phyloP scores from a whole-genome alignment of 75 land plant species.

The Cryptomeria japonica region DNA sequence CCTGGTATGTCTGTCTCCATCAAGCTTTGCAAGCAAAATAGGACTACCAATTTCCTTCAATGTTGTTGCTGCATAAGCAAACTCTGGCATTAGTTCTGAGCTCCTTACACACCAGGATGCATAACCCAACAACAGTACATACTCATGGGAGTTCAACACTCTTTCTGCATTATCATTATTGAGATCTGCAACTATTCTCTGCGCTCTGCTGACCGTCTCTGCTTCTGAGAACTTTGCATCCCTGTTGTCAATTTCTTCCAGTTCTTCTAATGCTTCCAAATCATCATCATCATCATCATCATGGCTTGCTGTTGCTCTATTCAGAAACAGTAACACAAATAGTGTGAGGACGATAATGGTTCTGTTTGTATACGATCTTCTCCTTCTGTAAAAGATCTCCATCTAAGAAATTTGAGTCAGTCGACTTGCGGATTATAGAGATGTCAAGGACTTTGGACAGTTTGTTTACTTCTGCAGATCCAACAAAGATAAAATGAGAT shows the following conservation, averaged over 20 bases:
- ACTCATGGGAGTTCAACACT: slow-evolving; percentile 54
- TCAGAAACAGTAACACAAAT: not conserved
- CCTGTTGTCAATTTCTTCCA: slow-evolving; percentile 49
- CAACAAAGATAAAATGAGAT: not conserved
- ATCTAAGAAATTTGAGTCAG: not conserved
- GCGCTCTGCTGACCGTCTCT: slow-evolving; percentile 45
- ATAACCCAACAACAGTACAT: slow-evolving; percentile 79
- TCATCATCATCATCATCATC: slow-evolving; percentile 35
- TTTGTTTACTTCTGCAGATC: not conserved
- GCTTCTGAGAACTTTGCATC: slow-evolving; percentile 35
- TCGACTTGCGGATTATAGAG: not conserved
- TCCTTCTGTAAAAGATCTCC: not conserved
- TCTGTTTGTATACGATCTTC: not conserved
- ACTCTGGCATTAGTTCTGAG: slow-evolving; percentile 85
- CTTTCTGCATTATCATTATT: slow-evolving; percentile 54
- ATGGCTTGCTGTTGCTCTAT: not conserved
- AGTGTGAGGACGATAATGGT: not conserved
- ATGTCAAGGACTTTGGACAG: not conserved
- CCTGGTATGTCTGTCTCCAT: slow-evolving; percentile 63
- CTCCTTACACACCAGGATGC: slow-evolving; percentile 90
- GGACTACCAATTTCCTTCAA: slow-evolving; percentile 49
- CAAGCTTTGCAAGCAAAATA: slow-evolving; percentile 82
- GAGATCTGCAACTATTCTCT: slow-evolving; percentile 70
- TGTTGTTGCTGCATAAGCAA: slow-evolving; percentile 71
- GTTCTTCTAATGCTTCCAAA: slow-evolving; percentile 51